These are phyloP conservation scores for Cordyceps cicadae DNA, from an alignment of 2,329 filamentous ascomycete species.

Conservation along the genomic window DNA sequence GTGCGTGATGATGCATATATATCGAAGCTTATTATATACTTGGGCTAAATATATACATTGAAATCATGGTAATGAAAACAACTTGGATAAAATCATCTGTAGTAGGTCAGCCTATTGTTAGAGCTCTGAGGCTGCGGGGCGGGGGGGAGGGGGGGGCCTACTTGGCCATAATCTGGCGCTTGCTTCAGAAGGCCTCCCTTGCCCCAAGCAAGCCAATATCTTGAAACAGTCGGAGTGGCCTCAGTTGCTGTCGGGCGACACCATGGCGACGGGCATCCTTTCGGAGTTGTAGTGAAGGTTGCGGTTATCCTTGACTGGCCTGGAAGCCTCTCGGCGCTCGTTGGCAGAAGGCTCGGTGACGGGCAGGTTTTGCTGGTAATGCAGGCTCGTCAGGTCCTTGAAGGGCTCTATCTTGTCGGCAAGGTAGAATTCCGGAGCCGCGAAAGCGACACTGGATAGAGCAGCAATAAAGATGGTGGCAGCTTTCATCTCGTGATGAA, in stretches of 20 bases:
- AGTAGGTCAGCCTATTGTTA: not conserved
- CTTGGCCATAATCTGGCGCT: too few species aligned
- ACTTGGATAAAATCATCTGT: not conserved
- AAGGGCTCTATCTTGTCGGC: not conserved
- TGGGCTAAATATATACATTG: constrained; percentile 1
- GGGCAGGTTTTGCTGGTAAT: not conserved
- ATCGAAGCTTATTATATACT: constrained; percentile 5
- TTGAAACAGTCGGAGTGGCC: not conserved
- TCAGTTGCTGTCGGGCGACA: not conserved
- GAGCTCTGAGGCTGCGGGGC: too few species aligned
- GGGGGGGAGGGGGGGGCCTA: too few species aligned
- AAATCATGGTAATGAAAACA: not conserved
- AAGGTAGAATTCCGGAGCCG: not conserved
- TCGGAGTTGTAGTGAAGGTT: constrained; percentile 5
- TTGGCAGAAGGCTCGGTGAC: not conserved
- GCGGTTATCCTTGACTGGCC: constrained; percentile 5
- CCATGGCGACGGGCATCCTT: not conserved
- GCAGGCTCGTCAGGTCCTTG: constrained; percentile 4
- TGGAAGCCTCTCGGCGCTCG: not conserved
- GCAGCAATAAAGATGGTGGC: not conserved
- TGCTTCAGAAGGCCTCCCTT: not conserved
- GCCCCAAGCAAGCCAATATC: not conserved
- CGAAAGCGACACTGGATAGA: not conserved
- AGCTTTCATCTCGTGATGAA: constrained; percentile 1
- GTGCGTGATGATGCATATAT: not conserved